Percentiles rank a stretch among this genome's conserved stretches.
phyloP scores from a whole-genome alignment of 2,329 filamentous ascomycete genomes.

The Ramichloridium luteum region DNA sequence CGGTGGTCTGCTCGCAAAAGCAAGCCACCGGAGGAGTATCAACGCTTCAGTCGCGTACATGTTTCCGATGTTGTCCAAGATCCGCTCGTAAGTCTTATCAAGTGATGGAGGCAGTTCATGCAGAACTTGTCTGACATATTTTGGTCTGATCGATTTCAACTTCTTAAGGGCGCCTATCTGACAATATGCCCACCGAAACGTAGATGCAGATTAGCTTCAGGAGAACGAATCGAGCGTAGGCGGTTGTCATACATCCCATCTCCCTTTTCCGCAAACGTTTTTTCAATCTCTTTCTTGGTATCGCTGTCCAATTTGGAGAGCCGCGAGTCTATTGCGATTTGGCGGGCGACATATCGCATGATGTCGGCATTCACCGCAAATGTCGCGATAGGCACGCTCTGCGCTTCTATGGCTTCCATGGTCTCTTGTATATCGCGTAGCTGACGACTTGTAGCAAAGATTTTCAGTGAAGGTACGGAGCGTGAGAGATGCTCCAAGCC shows the following conservation, averaged over 20 bases:
- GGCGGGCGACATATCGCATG: too few relatives aligned
- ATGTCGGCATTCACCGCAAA: constrained; percentile 5
- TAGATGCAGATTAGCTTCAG: constrained; percentile 1
- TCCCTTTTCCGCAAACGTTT: constrained; percentile 8
- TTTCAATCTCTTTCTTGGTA: constrained; percentile 6
- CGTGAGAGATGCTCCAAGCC: too few relatives aligned
- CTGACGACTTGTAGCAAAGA: too few relatives aligned
- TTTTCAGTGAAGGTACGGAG: too few relatives aligned
- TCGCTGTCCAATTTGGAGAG: neutral
- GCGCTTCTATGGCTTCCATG: too few relatives aligned
- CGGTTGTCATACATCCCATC: constrained; percentile 18
- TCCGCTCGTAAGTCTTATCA: constrained; percentile 16
- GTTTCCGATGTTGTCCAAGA: constrained; percentile 10
- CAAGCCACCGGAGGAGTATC: constrained; percentile 11
- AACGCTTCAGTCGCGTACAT: constrained; percentile 6
- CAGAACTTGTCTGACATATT: constrained; percentile 7
- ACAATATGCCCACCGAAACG: constrained; percentile 17
- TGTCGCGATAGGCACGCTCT: too few relatives aligned
- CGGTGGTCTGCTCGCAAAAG: constrained; percentile 10
- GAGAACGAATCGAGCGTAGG: neutral
- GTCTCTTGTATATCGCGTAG: too few relatives aligned
- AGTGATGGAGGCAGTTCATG: constrained; percentile 9
- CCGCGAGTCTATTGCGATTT: constrained; percentile 3
- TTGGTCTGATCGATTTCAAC: constrained; percentile 4
- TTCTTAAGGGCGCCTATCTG: constrained; percentile 14